A percentile compares a stretch with the other conserved stretches of the same genome.
Conservation (phyloP, 768 basidiomycete genomes). For the Gautieria morchelliformis region DNA sequence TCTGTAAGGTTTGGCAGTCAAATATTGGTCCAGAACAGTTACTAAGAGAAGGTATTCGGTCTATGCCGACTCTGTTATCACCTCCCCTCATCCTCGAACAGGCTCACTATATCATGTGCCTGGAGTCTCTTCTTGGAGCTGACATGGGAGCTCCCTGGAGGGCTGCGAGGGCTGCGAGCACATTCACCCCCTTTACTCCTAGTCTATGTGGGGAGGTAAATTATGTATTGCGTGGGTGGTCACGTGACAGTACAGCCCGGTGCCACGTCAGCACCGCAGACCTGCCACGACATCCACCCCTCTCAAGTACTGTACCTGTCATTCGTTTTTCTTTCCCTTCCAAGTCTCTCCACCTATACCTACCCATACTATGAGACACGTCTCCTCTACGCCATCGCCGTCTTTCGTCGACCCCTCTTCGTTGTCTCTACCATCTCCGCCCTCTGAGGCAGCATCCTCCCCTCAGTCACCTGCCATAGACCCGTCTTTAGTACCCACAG, state of each 20-base stretch:
- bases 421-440: conserved; percentile 30
- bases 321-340: background rate
- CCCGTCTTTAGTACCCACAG: conserved; percentile 8
- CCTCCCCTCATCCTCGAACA: background rate
- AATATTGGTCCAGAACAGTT: background rate
- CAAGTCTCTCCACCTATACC: background rate
- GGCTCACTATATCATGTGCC: background rate
- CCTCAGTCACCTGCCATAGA: conserved; percentile 12
- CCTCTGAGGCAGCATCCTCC: conserved; percentile 20
- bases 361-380: background rate
- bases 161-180: too few species aligned
- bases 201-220: too few species aligned
- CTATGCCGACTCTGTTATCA: background rate
- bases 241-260: background rate
- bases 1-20: background rate
- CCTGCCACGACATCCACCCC: background rate
- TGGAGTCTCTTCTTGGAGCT: background rate
- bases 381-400: conserved; percentile 1
- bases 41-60: background rate
- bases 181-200: too few species aligned
- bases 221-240: too few species aligned
- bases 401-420: conserved; percentile 29
- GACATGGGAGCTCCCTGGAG: background rate
- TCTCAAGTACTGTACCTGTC: background rate
- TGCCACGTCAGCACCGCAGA: conserved; percentile 3